Conservation (phyloP, 23 red algal species). For the Cyanidioschyzon merolae region DNA sequence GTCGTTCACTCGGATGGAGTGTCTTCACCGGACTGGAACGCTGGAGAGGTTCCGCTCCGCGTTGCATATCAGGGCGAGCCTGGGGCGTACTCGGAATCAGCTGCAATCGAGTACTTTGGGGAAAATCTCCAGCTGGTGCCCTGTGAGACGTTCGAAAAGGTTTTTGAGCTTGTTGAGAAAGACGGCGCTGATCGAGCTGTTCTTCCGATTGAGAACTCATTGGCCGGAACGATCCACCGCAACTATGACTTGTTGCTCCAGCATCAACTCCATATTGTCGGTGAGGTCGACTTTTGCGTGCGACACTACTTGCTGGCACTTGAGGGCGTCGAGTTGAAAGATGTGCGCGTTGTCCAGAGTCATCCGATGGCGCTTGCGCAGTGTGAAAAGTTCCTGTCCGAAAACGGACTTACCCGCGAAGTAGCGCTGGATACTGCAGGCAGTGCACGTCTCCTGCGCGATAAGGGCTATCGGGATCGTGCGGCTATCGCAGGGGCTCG, state of each 20-base stretch:
- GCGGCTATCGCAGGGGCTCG: slow-evolving; percentile 62
- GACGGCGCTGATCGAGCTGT: slow-evolving; percentile 34
- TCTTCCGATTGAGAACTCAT: slow-evolving; percentile 83
- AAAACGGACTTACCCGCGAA: slow-evolving; percentile 27
- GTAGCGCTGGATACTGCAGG: slow-evolving; percentile 82
- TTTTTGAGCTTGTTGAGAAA: slow-evolving; percentile 33
- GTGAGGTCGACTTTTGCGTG: slow-evolving; percentile 80
- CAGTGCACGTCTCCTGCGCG: slow-evolving; percentile 38
- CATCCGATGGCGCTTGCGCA: slow-evolving; percentile 89
- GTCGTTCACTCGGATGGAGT: slow-evolving; percentile 20
- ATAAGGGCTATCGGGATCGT: slow-evolving; percentile 17
- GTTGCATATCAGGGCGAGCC: slow-evolving; percentile 85
- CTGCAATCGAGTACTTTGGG: slow-evolving; percentile 61
- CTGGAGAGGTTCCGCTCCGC: neutral
- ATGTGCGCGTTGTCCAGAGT: slow-evolving; percentile 45
- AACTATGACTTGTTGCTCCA: slow-evolving; percentile 73
- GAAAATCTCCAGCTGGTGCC: slow-evolving; percentile 31
- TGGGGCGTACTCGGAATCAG: slow-evolving; percentile 86
- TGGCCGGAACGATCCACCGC: slow-evolving; percentile 85
- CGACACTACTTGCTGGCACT: slow-evolving; percentile 69
- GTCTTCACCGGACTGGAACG: slow-evolving; percentile 22
- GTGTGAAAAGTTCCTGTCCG: slow-evolving; percentile 59
- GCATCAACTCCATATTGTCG: slow-evolving; percentile 56
- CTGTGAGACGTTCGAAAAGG: slow-evolving; percentile 33
- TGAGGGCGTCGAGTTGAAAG: slow-evolving; percentile 27